Evolutionary conservation across 2,329 filamentous ascomycete genomes (phyloP), one percentile per base, ranked within the genome.

Genomic region (Microdochium bolleyi): DNA sequence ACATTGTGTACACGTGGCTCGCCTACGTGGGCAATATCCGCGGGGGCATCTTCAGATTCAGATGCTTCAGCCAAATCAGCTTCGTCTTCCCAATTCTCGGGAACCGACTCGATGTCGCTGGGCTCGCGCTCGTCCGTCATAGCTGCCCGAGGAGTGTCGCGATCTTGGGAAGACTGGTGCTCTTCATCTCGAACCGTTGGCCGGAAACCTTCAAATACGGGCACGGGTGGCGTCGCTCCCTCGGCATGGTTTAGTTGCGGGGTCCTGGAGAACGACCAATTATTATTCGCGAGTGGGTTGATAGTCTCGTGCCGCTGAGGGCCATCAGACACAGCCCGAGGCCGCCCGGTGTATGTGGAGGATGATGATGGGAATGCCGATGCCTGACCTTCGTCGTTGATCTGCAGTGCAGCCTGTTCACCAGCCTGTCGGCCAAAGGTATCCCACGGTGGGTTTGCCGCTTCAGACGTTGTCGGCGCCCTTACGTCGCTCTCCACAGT

Each of bases 241-340:
- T 46, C 41, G n/a, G 41, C 41, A 46, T 46, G 19, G 19, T 46
- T 46, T 3, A 46, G 41, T 46, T 46, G 41, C 13, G 41, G 41
- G n/a, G 41, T 46, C 9, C 41, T 16, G 10, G 41, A 46, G 19
- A 84, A 85, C 0, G 75, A 76, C 83, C 82, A 86, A 58, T 70
- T 84, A 56, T 83, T 83, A 61, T 80, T 80, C 1, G 74, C 81
- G 16, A 85, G 62, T 0, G 78, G 76, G 50, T 82, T 77, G 51
- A 76, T 67, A 2, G 66, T 65, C 9, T 71, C 67, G 3, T 68
- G 69, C 5, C 65, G 61, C 46, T 70, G 70, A 3, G 78, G 78
- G 0, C 81, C 81, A 59, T 84, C 82, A 0, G 82, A 84, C 50
- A 74, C 70, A 25, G 82, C 73, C 46, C 82, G 72, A 19, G 77